Evolutionary conservation across 768 basidiomycete genomes (phyloP), one percentile per base, ranked within the genome.

Genomic region (Ramaria sp.): DNA sequence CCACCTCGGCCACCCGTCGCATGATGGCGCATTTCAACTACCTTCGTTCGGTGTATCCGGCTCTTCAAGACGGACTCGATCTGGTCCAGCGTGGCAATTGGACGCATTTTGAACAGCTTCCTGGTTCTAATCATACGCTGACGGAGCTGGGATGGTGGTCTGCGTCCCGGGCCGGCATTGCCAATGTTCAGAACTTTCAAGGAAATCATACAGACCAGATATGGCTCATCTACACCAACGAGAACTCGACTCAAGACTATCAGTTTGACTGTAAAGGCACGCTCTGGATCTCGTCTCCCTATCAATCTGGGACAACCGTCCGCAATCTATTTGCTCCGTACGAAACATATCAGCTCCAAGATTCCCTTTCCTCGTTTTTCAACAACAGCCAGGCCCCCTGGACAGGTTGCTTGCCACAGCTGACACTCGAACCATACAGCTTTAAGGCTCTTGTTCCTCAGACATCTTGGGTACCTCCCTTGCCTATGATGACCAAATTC

Each of bases 61-160:
- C 87, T 2, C 75, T 95, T 11, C 89, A 89, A 67, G 93, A 96
- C 63, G 93, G 93, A 2, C 90, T 83, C 64, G 78, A 86, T 65
- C 78, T 95, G n/a, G 84, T 85, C 15, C 83, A 88, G 60, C 78
- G 80, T 61, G 88, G 89, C 45, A 93, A 88, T 66, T 91, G 87
- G 90, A 95, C 93, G 0, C 75, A 82, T 65, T 70, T 67, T 43
- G 88, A 91, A 61, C 70, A 85, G 58, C 80, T 86, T 12, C 91
- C 91, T 11, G 93, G 93, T 65, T 95, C 93, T 27, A 91, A 93
- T 65, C 64, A 67, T 17, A 91, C 90, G 1, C 65, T 65, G 39
- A 91, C 92, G 0, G 91, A 95, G 70, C 81, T 93, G 76, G 93
- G 93, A 54, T 74, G 94, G 9, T 95, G 86, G 84, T 86, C 90